Evolutionary conservation across 2,329 filamentous ascomycete genomes (phyloP).

Genomic region (Aspergillus aculeatinus): DNA sequence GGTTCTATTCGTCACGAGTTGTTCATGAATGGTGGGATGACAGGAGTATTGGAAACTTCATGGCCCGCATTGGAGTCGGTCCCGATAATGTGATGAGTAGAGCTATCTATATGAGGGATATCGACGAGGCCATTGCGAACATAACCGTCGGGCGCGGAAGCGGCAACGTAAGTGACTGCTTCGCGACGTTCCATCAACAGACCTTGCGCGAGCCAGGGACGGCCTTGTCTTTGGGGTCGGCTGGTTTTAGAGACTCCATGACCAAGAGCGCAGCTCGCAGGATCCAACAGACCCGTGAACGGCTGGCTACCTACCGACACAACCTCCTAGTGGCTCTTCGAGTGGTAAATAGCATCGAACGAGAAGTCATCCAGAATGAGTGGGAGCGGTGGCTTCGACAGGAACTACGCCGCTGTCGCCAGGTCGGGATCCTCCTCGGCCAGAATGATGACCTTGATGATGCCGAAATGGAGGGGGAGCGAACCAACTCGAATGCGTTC

Average conservation of each 20-base stretch:
- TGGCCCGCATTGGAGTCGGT: conserved; percentile 75
- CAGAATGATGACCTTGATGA: conserved; percentile 23
- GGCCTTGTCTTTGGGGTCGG: conserved; percentile 29
- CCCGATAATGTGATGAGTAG: conserved; percentile 81
- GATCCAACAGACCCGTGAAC: conserved; percentile 76
- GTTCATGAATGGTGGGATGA: conserved; percentile 82
- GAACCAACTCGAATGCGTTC: conserved; percentile 30
- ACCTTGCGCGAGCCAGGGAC: conserved; percentile 35
- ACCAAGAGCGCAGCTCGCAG: conserved; percentile 50
- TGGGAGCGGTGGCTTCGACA: conserved; percentile 90
- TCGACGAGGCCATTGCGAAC: conserved; percentile 63
- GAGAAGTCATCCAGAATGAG: conserved; percentile 79
- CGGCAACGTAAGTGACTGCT: conserved; percentile 40
- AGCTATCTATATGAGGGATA: conserved; percentile 77
- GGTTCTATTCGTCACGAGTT: conserved; percentile 71
- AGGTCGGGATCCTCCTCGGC: conserved; percentile 53
- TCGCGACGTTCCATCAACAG: conserved; percentile 46
- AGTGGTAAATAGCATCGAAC: conserved; percentile 84
- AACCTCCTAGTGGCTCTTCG: conserved; percentile 88
- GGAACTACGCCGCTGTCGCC: conserved; percentile 73
- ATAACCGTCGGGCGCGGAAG: conserved; percentile 29
- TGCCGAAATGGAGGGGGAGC: conserved; percentile 22
- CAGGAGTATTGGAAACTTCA: conserved; percentile 74
- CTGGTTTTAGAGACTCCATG: conserved; percentile 29
- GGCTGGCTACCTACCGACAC: conserved; percentile 79